A percentile compares a stretch with the other conserved stretches of the same genome.
Conservation (phyloP, 75 land plant genomes). For the Isoetes taiwanensis region DNA sequence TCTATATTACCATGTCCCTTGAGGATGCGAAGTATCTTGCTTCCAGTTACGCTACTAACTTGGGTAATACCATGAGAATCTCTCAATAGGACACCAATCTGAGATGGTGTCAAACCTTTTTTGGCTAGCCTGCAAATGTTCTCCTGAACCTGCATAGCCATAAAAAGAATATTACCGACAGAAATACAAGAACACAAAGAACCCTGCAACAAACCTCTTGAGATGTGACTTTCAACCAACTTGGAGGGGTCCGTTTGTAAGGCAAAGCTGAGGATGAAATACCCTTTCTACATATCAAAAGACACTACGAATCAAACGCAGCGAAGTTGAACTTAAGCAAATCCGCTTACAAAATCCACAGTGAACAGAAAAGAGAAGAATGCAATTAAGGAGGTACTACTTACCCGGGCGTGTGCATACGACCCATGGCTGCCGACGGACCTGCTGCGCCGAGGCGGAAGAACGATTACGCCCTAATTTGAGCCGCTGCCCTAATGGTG, state of each 20-base stretch:
- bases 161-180: no score
- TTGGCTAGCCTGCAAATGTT: constrained; percentile 86
- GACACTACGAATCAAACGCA: not conserved
- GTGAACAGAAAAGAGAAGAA: not conserved
- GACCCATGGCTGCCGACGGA: no score
- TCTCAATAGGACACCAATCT: constrained; percentile 79
- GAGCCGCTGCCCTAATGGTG: no score
- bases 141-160: constrained; percentile 12
- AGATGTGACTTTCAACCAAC: constrained; percentile 21
- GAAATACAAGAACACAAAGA: not conserved
- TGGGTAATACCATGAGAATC: constrained; percentile 92
- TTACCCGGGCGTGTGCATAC: constrained; percentile 41
- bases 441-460: no score
- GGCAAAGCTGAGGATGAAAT: constrained; percentile 92
- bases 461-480: no score
- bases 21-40: constrained; percentile 66
- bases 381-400: not conserved
- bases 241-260: constrained; percentile 38
- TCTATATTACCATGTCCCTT: constrained; percentile 90
- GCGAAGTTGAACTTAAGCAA: not conserved
- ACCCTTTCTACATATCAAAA: constrained; percentile 47
- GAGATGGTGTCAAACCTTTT: constrained; percentile 83
- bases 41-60: constrained; percentile 73
- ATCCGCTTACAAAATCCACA: not conserved
- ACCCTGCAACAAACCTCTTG: not conserved